Percentiles rank a stretch among this genome's conserved stretches.
Conservation (phyloP, 495 filamentous ascomycete genomes). For the Gamarada debralockiae region DNA sequence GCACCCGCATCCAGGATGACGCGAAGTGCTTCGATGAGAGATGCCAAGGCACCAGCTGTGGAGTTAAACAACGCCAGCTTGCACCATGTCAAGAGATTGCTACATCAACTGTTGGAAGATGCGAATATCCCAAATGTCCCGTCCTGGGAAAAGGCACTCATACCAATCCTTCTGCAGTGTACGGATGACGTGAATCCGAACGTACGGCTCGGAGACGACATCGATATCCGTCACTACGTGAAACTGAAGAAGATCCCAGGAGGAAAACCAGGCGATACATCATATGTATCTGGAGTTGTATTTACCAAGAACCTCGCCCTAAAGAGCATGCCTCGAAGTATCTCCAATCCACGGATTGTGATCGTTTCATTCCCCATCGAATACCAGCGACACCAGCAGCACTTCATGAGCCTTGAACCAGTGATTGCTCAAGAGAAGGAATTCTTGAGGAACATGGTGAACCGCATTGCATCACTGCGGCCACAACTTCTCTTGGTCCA, state of each 20-base stretch:
- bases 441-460: slow-evolving; percentile 88
- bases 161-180: slow-evolving; percentile 87
- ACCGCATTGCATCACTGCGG: slow-evolving; percentile 79
- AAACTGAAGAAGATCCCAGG: slow-evolving; percentile 96
- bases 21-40: slow-evolving; percentile 81
- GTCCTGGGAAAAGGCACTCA: slow-evolving; percentile 86
- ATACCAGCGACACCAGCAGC: slow-evolving; percentile 86
- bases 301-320: slow-evolving; percentile 96
- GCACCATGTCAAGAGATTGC: slow-evolving; percentile 79
- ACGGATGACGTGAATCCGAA: slow-evolving; percentile 95
- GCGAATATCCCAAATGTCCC: slow-evolving; percentile 62
- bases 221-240: slow-evolving; percentile 98
- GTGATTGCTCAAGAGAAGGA: slow-evolving; percentile 97
- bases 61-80: slow-evolving; percentile 85
- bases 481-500: slow-evolving; percentile 86
- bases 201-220: slow-evolving; percentile 83
- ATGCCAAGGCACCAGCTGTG: slow-evolving; percentile 64
- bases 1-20: slow-evolving; percentile 58
- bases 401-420: slow-evolving; percentile 97
- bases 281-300: slow-evolving; percentile 91
- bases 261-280: slow-evolving; percentile 83
- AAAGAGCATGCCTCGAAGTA: slow-evolving; percentile 90
- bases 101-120: slow-evolving; percentile 80
- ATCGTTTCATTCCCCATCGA: slow-evolving; percentile 95
- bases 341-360: slow-evolving; percentile 78